phyloP scores from a whole-genome alignment of 164 flowering plant species.

The Nymphaea colorata region DNA sequence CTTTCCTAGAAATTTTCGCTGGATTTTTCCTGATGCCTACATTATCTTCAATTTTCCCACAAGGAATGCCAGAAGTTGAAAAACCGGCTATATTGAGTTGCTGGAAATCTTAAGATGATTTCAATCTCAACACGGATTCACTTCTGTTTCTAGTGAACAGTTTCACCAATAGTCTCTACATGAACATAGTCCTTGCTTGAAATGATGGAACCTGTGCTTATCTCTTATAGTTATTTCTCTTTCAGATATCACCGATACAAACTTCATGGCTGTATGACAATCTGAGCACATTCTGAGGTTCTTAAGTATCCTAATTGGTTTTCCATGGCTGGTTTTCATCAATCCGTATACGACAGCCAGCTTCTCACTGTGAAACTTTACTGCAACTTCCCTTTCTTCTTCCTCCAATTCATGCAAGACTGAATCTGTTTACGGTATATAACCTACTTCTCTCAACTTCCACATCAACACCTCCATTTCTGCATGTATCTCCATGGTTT shows the following conservation, averaged over 20 bases:
- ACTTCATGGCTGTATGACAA: conserved; percentile 49
- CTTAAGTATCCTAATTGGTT: conserved; percentile 32
- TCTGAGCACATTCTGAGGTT: conserved; percentile 54
- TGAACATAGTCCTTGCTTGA: conserved; percentile 46
- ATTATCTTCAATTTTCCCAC: too few species aligned
- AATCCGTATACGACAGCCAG: conserved; percentile 49
- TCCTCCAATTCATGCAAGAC: conserved; percentile 53
- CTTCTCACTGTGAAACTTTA: conserved; percentile 57
- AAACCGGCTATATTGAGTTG: too few species aligned
- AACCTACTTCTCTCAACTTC: conserved; percentile 35
- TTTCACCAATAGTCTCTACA: conserved; percentile 54
- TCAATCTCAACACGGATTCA: too few species aligned
- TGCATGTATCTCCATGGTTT: conserved; percentile 17
- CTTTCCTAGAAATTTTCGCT: too few species aligned
- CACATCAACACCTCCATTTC: conserved; percentile 35
- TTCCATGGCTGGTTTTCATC: conserved; percentile 29
- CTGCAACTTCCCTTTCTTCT: conserved; percentile 34
- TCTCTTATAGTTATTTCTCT: conserved; percentile 56
- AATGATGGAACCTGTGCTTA: conserved; percentile 58
- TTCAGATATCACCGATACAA: conserved; percentile 33
- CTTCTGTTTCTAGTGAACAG: not conserved
- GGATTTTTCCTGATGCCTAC: too few species aligned
- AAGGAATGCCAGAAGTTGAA: too few species aligned
- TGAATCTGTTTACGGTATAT: conserved; percentile 30
- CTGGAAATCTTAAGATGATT: too few species aligned